These are phyloP conservation scores for Annona squamosa DNA, from an alignment of 164 flowering plant species.

Conservation along the genomic window DNA sequence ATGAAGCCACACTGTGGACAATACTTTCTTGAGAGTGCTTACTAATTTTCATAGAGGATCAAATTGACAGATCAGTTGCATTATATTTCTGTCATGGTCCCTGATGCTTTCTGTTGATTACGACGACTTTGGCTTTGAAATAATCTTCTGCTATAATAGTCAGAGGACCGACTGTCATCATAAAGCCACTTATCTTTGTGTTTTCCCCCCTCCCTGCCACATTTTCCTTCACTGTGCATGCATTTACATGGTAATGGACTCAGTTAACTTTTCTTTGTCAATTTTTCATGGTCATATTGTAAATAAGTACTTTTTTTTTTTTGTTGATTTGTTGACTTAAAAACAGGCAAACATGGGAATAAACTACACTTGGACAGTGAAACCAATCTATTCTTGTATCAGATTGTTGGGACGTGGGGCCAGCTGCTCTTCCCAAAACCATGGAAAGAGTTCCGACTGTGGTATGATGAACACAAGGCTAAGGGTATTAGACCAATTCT, in stretches of 20 bases:
- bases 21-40: background rate
- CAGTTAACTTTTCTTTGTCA: background rate
- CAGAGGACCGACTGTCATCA: background rate
- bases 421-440: constrained; percentile 96
- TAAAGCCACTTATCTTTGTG: background rate
- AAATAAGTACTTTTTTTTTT: background rate
- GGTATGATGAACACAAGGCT: constrained; percentile 85
- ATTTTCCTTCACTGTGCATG: background rate
- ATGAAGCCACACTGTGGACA: background rate
- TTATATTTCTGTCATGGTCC: background rate
- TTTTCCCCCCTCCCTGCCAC: too few species aligned
- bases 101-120: background rate
- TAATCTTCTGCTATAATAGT: background rate
- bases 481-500: constrained; percentile 73
- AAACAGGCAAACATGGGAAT: constrained; percentile 89
- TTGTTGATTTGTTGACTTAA: constrained; percentile 1
- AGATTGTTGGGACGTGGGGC: constrained; percentile 98
- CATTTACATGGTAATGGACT: background rate
- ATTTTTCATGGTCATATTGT: background rate
- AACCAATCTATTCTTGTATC: constrained; percentile 72
- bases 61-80: background rate
- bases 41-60: background rate
- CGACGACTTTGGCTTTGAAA: background rate
- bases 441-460: constrained; percentile 96
- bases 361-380: constrained; percentile 57